phyloP scores from a whole-genome alignment of 106 monocot genomes.

The Dendrobium nobile region DNA sequence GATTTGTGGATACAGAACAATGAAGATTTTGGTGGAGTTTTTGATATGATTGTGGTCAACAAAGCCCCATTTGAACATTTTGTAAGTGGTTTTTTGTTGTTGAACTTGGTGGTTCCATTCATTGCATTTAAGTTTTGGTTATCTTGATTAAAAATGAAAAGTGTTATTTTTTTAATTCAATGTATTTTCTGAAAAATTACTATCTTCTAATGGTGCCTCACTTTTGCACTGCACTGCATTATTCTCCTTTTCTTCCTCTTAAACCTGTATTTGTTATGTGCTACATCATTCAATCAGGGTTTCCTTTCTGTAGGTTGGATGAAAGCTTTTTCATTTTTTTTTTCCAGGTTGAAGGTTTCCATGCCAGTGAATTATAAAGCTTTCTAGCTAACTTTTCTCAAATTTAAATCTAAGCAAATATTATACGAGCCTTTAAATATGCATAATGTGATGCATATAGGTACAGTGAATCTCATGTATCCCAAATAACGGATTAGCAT shows the following conservation, averaged over 20 bases:
- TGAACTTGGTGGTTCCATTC: neutral
- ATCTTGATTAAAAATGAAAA: neutral
- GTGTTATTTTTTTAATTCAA: no score
- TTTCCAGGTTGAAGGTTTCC: neutral
- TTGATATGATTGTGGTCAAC: slow-evolving; percentile 41
- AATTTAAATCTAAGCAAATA: neutral
- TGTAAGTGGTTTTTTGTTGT: slow-evolving; percentile 42
- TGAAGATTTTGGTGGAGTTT: slow-evolving; percentile 64
- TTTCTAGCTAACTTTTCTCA: neutral
- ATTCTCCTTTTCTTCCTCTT: neutral
- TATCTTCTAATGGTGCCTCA: neutral
- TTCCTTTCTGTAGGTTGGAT: neutral
- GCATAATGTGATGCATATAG: neutral
- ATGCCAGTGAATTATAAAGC: neutral
- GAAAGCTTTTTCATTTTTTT: neutral
- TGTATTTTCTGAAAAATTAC: no score
- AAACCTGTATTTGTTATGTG: neutral
- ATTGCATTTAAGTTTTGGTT: neutral
- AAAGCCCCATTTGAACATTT: slow-evolving; percentile 50
- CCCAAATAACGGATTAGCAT: neutral
- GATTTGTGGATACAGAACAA: slow-evolving; percentile 42
- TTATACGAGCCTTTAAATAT: neutral
- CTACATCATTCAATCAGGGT: neutral
- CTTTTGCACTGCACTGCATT: neutral
- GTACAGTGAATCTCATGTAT: neutral